phyloP scores from a whole-genome alignment of 345 rosid species.

The Murraya paniculata region DNA sequence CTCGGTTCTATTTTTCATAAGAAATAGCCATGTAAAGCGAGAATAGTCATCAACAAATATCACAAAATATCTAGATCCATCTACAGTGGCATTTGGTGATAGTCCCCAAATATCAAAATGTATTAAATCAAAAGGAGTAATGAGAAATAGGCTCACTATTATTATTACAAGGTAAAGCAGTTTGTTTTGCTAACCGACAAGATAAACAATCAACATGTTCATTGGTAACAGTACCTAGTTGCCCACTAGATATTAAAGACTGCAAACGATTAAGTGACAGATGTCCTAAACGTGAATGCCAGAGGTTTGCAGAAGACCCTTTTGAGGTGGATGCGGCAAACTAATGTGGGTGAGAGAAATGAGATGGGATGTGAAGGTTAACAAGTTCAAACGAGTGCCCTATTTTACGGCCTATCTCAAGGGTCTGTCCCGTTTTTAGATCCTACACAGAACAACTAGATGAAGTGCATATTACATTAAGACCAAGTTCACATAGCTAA shows the following conservation, averaged over 20 bases:
- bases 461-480: background rate
- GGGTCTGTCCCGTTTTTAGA: background rate
- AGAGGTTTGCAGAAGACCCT: background rate
- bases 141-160: background rate
- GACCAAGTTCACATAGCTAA: conserved; percentile 3
- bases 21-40: background rate
- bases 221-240: background rate
- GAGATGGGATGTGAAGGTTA: background rate
- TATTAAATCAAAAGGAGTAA: background rate
- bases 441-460: background rate
- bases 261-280: background rate
- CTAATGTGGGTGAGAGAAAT: background rate
- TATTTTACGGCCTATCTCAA: background rate
- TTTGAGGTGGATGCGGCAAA: background rate
- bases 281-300: background rate
- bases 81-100: too few relatives aligned
- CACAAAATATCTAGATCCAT: background rate
- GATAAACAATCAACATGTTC: background rate
- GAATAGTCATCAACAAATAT: background rate
- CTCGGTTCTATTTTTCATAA: background rate
- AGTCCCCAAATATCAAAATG: background rate
- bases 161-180: background rate
- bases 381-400: conserved; percentile 4
- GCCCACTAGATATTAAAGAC: background rate
- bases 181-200: background rate